A percentile compares a stretch with the other conserved stretches of the same genome.
Evolutionary conservation across 306 rosid species (phyloP).

Genomic region (Vigna hirtella): DNA sequence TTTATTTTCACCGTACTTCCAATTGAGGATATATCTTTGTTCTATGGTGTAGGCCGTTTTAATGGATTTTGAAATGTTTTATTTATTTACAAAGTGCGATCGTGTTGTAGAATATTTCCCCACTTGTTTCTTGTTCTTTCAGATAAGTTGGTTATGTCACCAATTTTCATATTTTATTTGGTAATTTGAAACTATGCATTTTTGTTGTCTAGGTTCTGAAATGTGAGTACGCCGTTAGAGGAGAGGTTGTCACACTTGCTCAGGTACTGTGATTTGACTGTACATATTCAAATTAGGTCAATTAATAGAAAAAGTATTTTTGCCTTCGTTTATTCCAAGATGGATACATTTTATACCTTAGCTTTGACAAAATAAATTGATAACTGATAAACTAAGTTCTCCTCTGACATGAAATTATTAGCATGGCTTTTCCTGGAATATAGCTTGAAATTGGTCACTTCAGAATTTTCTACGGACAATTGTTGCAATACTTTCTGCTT

Average conservation of each 20-base stretch:
- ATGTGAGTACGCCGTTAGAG: slow-evolving; percentile 97
- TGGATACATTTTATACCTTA: slow-evolving; percentile 8
- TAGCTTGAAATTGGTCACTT: background rate
- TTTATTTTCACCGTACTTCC: background rate
- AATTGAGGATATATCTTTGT: slow-evolving; percentile 12
- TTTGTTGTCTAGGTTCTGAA: slow-evolving; percentile 69
- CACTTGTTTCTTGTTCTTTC: background rate
- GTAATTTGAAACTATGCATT: slow-evolving; percentile 12
- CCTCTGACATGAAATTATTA: background rate
- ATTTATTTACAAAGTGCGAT: background rate
- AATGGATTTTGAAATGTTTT: background rate
- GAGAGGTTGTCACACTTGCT: slow-evolving; percentile 90
- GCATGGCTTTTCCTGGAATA: slow-evolving; percentile 1
- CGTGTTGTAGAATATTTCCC: background rate
- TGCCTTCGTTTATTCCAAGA: slow-evolving; percentile 2
- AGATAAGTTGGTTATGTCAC: background rate
- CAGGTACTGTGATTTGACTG: slow-evolving; percentile 63
- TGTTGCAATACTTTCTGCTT: slow-evolving; percentile 16
- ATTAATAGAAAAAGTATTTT: slow-evolving; percentile 1
- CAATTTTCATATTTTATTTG: slow-evolving; percentile 20
- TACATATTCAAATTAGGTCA: slow-evolving; percentile 19
- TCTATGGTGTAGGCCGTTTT: slow-evolving; percentile 18
- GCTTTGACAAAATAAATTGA: background rate
- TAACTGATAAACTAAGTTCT: background rate
- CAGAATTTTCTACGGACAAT: slow-evolving; percentile 1